Base-by-base conservation (phyloP, 495 filamentous ascomycete species). In the Aspergillus homomorphus region DNA sequence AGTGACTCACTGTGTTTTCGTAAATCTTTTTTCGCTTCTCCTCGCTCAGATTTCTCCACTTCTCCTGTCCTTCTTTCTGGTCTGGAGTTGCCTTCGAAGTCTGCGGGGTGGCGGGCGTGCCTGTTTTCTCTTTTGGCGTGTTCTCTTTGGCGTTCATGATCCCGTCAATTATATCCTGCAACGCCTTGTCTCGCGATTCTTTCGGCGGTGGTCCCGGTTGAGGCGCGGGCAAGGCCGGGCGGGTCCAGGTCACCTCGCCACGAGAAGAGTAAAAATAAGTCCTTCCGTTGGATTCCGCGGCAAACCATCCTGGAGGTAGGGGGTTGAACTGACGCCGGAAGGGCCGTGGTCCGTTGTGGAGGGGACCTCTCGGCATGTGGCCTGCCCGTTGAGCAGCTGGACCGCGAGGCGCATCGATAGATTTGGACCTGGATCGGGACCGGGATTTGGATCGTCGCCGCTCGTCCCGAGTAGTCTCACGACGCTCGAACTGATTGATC, bases 1-100 rank as follows among this genome's bases (percentile, higher is more conserved):
- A 53, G 28, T 7, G 19, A 53, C 87, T 67, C 78, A 94, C 91
- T 18, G 92, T 93, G 66, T 91, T 91, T 69, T 96, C 91, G 62
- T 96, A 97, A 3, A 95, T 77, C 73, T 90, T 95, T 82, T 90
- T 93, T 70, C 91, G 87, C 72, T 96, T 96, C 54, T 96, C 91
- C 60, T 89, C 76, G 18, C 86, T 78, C 55, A 87, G 82, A 65
- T 81, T 86, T 62, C 84, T 82, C 92, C 92, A 98, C 70, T 89
- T 92, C 56, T 94, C 90, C 38, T 69, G 72, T 8, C 74, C 73
- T 57, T 84, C 83, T 67, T 86, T 89, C 52, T 82, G 82, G 55
- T 87, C 84, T 45, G 85, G 82, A 5, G 79, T 79, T 14, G 82
- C 82, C 22, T 76, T 81, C 5, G 62, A 62, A 12, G 73, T 69